These are phyloP conservation scores for Pyricularia sp. DNA, from an alignment of 2,329 filamentous ascomycete species.

Conservation along the genomic window DNA sequence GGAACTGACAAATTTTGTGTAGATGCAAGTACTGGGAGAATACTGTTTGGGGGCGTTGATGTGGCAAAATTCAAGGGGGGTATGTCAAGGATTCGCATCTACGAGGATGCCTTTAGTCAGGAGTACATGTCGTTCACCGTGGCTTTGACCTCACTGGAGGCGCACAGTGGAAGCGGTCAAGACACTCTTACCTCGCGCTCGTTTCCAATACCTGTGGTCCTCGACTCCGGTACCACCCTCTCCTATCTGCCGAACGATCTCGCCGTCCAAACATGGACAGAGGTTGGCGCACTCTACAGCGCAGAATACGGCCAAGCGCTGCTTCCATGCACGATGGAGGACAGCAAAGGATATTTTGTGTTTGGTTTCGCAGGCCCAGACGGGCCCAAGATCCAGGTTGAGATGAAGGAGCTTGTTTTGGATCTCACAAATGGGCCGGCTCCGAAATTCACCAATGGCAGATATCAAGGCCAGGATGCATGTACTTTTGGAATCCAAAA, in stretches of 20 bases:
- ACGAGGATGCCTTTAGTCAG: conserved; percentile 25
- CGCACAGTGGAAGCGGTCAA: conserved; percentile 33
- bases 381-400: conserved; percentile 36
- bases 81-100: conserved; percentile 47
- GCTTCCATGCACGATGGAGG: conserved; percentile 35
- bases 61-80: conserved; percentile 57
- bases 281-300: conserved; percentile 38
- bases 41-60: conserved; percentile 73
- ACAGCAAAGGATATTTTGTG: conserved; percentile 32
- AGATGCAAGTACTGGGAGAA: conserved; percentile 50
- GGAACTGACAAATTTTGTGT: not conserved
- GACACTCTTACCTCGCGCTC: conserved; percentile 28
- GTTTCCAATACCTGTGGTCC: conserved; percentile 45
- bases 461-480: conserved; percentile 28
- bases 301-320: conserved; percentile 24
- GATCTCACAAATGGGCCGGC: conserved; percentile 23
- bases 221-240: conserved; percentile 65
- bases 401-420: conserved; percentile 44
- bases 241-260: conserved; percentile 55
- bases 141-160: conserved; percentile 32
- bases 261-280: conserved; percentile 36
- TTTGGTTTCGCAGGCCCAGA: conserved; percentile 38
- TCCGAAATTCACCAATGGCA: conserved; percentile 23
- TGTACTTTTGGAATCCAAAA: conserved; percentile 48
- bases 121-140: conserved; percentile 34